These are phyloP conservation scores for Pholiota microspora DNA, from an alignment of 768 basidiomycete species.

Conservation along the genomic window DNA sequence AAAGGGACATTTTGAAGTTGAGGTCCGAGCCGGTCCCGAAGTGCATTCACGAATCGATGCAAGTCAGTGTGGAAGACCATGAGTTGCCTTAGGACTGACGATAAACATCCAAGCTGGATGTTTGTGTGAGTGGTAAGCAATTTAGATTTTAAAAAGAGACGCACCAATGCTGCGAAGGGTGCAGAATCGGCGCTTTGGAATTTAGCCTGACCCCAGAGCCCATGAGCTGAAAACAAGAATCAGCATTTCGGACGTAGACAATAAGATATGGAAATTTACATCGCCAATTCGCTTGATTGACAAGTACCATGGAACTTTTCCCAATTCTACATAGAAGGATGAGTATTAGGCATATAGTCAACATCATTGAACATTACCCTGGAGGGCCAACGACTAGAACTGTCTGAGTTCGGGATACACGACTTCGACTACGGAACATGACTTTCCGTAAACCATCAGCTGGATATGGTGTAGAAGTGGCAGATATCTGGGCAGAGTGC, in stretches of 20 bases:
- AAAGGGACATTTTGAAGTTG: slow-evolving; percentile 69
- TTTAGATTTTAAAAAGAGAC: slow-evolving; percentile 12
- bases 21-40: slow-evolving; percentile 63
- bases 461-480: slow-evolving; percentile 34
- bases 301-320: slow-evolving; percentile 71
- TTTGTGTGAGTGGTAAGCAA: slow-evolving; percentile 6
- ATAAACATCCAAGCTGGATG: slow-evolving; percentile 59
- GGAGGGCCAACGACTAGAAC: slow-evolving; percentile 64
- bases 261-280: slow-evolving; percentile 32
- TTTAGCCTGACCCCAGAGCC: slow-evolving; percentile 77
- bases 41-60: slow-evolving; percentile 57
- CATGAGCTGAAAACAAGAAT: slow-evolving; percentile 42
- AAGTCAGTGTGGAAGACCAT: slow-evolving; percentile 74
- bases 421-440: slow-evolving; percentile 41
- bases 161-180: slow-evolving; percentile 65
- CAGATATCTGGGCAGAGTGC: slow-evolving; percentile 24
- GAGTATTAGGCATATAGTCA: neutral
- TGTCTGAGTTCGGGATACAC: slow-evolving; percentile 50
- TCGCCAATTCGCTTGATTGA: slow-evolving; percentile 72
- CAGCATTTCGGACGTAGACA: neutral
- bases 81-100: slow-evolving; percentile 69
- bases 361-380: slow-evolving; percentile 39
- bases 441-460: slow-evolving; percentile 44
- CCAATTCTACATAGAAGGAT: slow-evolving; percentile 43
- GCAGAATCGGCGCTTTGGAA: slow-evolving; percentile 64